Evolutionary conservation across 805 yeast species (phyloP).

Genomic region (Pichia kluyveri): DNA sequence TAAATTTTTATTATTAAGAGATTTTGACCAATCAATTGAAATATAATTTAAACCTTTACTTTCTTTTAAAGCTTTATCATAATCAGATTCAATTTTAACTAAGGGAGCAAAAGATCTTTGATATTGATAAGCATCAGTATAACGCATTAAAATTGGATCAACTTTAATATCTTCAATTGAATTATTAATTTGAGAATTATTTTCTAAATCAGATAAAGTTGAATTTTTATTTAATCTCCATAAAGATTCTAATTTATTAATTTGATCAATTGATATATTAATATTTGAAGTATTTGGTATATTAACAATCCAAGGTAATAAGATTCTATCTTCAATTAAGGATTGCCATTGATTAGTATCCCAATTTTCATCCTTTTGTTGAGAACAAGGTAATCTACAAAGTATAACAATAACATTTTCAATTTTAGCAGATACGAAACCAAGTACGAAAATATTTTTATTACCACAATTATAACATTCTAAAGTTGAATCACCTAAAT

Average conservation of each 20-base stretch:
- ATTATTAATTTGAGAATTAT: slow-evolving; percentile 24
- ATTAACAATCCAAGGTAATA: slow-evolving; percentile 75
- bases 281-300: slow-evolving; percentile 38
- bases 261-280: slow-evolving; percentile 49
- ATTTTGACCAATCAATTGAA: slow-evolving; percentile 64
- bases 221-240: slow-evolving; percentile 73
- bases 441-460: slow-evolving; percentile 69
- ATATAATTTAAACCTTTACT: slow-evolving; percentile 69
- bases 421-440: slow-evolving; percentile 79
- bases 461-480: slow-evolving; percentile 91
- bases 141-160: slow-evolving; percentile 65
- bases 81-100: slow-evolving; percentile 72
- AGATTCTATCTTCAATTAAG: slow-evolving; percentile 67
- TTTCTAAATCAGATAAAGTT: slow-evolving; percentile 53
- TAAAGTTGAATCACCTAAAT: slow-evolving; percentile 75
- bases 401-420: slow-evolving; percentile 80
- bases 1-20: slow-evolving; percentile 53
- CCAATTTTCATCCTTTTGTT: slow-evolving; percentile 69
- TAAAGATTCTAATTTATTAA: slow-evolving; percentile 63
- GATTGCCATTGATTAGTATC: slow-evolving; percentile 85
- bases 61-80: slow-evolving; percentile 66
- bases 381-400: slow-evolving; percentile 86
- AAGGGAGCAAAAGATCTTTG: slow-evolving; percentile 81
- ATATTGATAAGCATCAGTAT: slow-evolving; percentile 76
- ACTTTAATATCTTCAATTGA: slow-evolving; percentile 42